These are phyloP conservation scores for Entonaema liquescens DNA, from an alignment of 495 filamentous ascomycete species.

Conservation along the genomic window DNA sequence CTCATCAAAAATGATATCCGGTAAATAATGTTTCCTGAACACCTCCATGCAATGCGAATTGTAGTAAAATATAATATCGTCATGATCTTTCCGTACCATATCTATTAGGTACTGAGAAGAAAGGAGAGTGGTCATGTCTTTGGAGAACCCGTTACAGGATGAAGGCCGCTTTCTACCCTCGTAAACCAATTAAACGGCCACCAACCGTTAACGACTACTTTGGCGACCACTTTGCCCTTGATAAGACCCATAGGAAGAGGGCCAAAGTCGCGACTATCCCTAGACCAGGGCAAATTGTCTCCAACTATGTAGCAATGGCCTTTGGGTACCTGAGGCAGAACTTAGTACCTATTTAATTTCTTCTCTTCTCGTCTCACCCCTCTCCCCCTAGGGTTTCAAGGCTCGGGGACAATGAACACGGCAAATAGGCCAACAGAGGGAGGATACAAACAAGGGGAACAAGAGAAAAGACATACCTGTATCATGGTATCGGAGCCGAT, in stretches of 20 bases:
- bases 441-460: too few species aligned
- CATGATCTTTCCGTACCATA: not conserved
- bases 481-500: slow-evolving; percentile 68
- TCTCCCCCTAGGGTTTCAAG: too few species aligned
- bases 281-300: slow-evolving; percentile 83
- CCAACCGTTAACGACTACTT: slow-evolving; percentile 55
- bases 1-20: slow-evolving; percentile 43
- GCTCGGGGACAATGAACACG: too few species aligned
- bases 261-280: slow-evolving; percentile 87
- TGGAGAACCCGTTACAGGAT: slow-evolving; percentile 17
- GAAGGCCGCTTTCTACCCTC: slow-evolving; percentile 47
- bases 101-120: not conserved
- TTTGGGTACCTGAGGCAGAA: slow-evolving; percentile 71
- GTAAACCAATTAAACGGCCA: slow-evolving; percentile 63
- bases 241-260: slow-evolving; percentile 85
- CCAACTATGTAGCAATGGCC: slow-evolving; percentile 91
- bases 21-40: slow-evolving; percentile 26
- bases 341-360: not conserved
- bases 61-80: slow-evolving; percentile 13
- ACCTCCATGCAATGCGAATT: slow-evolving; percentile 17
- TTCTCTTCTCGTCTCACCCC: not conserved
- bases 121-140: slow-evolving; percentile 2
- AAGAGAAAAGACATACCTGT: slow-evolving; percentile 62
- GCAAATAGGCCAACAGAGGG: too few species aligned
- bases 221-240: slow-evolving; percentile 83